phyloP scores from a whole-genome alignment of 306 rosid genomes.

The Quillaja saponaria region DNA sequence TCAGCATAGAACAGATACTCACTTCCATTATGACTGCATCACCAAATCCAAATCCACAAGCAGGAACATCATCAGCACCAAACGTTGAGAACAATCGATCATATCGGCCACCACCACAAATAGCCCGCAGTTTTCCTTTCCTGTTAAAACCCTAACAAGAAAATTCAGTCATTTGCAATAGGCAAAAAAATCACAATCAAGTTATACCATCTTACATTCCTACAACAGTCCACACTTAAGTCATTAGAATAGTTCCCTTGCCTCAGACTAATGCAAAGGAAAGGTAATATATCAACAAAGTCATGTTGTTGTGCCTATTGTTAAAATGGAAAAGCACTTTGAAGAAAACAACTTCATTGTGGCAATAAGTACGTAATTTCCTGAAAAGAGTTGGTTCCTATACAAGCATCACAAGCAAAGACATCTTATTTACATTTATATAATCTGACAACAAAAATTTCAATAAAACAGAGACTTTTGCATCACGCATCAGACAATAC shows the following conservation, averaged over 20 bases:
- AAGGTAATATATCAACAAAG: slow-evolving; percentile 14
- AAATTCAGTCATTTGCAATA: slow-evolving; percentile 25
- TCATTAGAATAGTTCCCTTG: slow-evolving; percentile 26
- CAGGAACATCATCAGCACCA: slow-evolving; percentile 89
- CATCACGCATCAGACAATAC: slow-evolving; percentile 15
- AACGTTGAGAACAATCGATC: slow-evolving; percentile 86
- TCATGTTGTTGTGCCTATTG: not conserved
- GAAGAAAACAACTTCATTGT: slow-evolving; percentile 20
- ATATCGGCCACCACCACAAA: slow-evolving; percentile 96
- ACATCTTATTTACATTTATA: not conserved
- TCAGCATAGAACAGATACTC: slow-evolving; percentile 26
- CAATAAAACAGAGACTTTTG: no score
- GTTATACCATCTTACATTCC: slow-evolving; percentile 22
- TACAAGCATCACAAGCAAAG: slow-evolving; percentile 20
- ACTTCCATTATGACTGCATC: slow-evolving; percentile 97
- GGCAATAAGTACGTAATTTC: slow-evolving; percentile 16
- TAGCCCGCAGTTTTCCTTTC: slow-evolving; percentile 93
- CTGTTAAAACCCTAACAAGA: slow-evolving; percentile 82
- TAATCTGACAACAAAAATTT: no score
- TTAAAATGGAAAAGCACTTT: slow-evolving; percentile 5
- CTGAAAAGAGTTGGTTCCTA: not conserved
- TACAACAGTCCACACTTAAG: no score
- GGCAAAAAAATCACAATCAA: slow-evolving; percentile 15
- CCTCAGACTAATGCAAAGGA: no score
- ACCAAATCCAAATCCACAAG: slow-evolving; percentile 97